Evolutionary conservation across 2,329 filamentous ascomycete genomes (phyloP).

Genomic region (Aspergillus novoparasiticus): DNA sequence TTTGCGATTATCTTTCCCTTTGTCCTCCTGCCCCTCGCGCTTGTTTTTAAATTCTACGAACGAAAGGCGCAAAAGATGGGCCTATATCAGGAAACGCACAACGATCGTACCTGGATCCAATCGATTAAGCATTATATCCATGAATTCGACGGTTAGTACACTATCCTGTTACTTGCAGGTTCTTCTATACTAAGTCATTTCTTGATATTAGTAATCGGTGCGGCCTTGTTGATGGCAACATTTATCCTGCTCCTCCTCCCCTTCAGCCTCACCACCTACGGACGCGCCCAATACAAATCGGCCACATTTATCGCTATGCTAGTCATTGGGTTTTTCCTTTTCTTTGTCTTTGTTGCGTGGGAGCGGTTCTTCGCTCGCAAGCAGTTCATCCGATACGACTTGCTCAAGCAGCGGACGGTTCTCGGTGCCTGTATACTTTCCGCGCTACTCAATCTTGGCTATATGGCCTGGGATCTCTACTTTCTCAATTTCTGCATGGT

Average conservation of each 20-base stretch:
- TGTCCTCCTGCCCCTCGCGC: slow-evolving; percentile 58
- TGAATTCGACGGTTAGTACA: slow-evolving; percentile 60
- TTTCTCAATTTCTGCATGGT: slow-evolving; percentile 58
- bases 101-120: slow-evolving; percentile 51
- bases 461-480: slow-evolving; percentile 57
- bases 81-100: slow-evolving; percentile 45
- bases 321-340: neutral
- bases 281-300: slow-evolving; percentile 4
- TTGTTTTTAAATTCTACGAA: slow-evolving; percentile 59
- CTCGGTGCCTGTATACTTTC: slow-evolving; percentile 55
- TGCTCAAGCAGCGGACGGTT: slow-evolving; percentile 54
- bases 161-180: no score
- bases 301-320: slow-evolving; percentile 9
- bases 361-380: slow-evolving; percentile 56
- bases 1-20: slow-evolving; percentile 64
- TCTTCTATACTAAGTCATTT: no score
- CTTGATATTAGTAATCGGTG: slow-evolving; percentile 23
- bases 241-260: slow-evolving; percentile 8
- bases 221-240: slow-evolving; percentile 8
- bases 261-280: slow-evolving; percentile 5
- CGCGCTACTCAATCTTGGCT: slow-evolving; percentile 52
- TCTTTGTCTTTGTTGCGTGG: slow-evolving; percentile 53
- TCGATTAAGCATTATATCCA: slow-evolving; percentile 57
- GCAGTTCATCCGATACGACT: slow-evolving; percentile 57
- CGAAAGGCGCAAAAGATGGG: slow-evolving; percentile 60